These are phyloP conservation scores for Suillus hirtellus DNA, from an alignment of 768 basidiomycete species.

Conservation along the genomic window DNA sequence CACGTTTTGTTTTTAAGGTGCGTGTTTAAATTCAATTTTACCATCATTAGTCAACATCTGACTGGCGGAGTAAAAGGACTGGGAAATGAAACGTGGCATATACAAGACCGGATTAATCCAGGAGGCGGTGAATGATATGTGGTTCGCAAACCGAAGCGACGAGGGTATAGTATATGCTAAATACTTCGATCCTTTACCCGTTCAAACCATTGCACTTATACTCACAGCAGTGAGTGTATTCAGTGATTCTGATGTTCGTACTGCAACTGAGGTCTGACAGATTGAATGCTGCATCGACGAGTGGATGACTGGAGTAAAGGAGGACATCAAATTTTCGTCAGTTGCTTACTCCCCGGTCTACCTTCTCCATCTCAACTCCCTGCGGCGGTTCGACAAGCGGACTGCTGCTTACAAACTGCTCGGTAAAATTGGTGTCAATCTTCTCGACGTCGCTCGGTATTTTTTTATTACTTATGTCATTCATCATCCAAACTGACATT, in stretches of 20 bases:
- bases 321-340: constrained; percentile 13
- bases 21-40: constrained; percentile 1
- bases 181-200: constrained; percentile 25
- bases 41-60: neutral
- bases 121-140: constrained; percentile 22
- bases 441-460: constrained; percentile 8
- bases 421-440: neutral
- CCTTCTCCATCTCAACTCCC: constrained; percentile 6
- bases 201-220: constrained; percentile 8
- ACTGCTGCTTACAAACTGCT: constrained; percentile 11
- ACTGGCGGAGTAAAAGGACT: constrained; percentile 2
- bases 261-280: constrained; percentile 6
- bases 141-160: constrained; percentile 28
- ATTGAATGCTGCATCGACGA: constrained; percentile 18
- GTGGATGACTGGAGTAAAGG: constrained; percentile 14
- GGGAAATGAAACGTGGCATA: constrained; percentile 17
- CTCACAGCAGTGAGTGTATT: constrained; percentile 6
- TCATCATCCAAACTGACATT: neutral
- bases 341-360: constrained; percentile 12
- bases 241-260: neutral
- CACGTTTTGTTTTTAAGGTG: constrained; percentile 11
- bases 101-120: constrained; percentile 31
- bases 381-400: constrained; percentile 5
- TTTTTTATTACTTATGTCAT: neutral
- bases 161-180: constrained; percentile 25